Conservation (phyloP, 352 stramenopile species). For the Pythium catenulatum region DNA sequence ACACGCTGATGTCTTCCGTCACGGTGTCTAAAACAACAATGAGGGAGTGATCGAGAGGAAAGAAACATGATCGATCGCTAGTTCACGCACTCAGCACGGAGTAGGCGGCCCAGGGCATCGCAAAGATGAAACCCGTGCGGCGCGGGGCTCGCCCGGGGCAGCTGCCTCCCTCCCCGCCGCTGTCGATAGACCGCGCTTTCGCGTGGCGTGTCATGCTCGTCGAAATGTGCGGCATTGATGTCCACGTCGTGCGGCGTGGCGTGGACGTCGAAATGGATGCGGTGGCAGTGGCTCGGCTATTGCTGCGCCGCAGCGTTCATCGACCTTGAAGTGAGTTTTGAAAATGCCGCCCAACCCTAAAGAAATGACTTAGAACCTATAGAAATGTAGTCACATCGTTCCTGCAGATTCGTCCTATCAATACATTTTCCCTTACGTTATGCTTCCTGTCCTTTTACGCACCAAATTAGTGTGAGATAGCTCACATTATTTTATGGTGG, state of each 20-base stretch:
- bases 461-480: too few species aligned
- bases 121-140: conserved; percentile 82
- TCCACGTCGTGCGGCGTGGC: neutral
- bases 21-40: conserved; percentile 71
- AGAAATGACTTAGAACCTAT: too few species aligned
- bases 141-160: neutral
- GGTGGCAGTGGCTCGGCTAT: conserved; percentile 5
- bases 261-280: conserved; percentile 33
- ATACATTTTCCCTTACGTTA: too few species aligned
- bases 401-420: too few species aligned
- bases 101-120: conserved; percentile 86
- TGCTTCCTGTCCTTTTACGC: too few species aligned
- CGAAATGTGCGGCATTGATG: neutral
- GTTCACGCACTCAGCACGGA: conserved; percentile 77
- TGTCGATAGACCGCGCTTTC: neutral
- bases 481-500: too few species aligned
- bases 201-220: neutral
- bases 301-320: too few species aligned
- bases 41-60: neutral
- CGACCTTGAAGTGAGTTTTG: too few species aligned
- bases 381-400: too few species aligned
- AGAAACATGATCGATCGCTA: neutral
- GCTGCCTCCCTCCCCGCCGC: too few species aligned
- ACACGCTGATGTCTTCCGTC: conserved; percentile 80
- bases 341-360: too few species aligned